These are phyloP conservation scores for Corchorus olitorius DNA, from an alignment of 345 rosid genomes.

Conservation along the genomic window DNA sequence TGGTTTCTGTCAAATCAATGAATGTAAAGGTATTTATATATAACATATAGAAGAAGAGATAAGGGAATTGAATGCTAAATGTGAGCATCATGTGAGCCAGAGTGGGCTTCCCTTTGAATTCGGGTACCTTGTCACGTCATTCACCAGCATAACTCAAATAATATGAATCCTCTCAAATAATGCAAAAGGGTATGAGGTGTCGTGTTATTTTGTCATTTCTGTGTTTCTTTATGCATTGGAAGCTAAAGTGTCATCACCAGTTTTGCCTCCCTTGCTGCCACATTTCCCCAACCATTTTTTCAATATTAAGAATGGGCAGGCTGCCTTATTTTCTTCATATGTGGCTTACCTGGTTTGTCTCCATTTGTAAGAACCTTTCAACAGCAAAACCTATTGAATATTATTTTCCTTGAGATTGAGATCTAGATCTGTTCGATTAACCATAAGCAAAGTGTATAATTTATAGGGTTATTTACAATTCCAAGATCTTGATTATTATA, in stretches of 20 bases:
- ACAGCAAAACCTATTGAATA: constrained; percentile 16
- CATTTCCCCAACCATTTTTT: constrained; percentile 36
- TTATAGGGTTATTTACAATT: background rate
- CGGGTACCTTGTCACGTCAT: constrained; percentile 28
- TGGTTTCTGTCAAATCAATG: constrained; percentile 10
- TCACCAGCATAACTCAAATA: constrained; percentile 37
- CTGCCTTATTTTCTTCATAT: background rate
- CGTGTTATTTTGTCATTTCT: constrained; percentile 33
- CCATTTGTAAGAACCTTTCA: constrained; percentile 14
- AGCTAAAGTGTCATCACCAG: constrained; percentile 43
- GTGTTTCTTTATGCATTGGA: constrained; percentile 26
- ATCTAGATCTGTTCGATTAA: constrained; percentile 38
- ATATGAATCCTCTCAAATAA: constrained; percentile 17
- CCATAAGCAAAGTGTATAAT: background rate
- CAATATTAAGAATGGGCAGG: background rate
- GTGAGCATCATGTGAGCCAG: constrained; percentile 35
- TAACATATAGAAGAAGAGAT: background rate
- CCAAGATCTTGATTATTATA: constrained; percentile 16
- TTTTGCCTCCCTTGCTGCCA: constrained; percentile 50
- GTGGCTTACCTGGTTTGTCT: constrained; percentile 24
- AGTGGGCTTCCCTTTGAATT: constrained; percentile 20
- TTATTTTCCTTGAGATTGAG: constrained; percentile 29
- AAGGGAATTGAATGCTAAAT: background rate
- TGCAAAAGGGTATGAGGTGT: constrained; percentile 33
- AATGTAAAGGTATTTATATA: constrained; percentile 17